Conservation (phyloP, 768 basidiomycete species). For the Coprinellus aureogranulatus region DNA sequence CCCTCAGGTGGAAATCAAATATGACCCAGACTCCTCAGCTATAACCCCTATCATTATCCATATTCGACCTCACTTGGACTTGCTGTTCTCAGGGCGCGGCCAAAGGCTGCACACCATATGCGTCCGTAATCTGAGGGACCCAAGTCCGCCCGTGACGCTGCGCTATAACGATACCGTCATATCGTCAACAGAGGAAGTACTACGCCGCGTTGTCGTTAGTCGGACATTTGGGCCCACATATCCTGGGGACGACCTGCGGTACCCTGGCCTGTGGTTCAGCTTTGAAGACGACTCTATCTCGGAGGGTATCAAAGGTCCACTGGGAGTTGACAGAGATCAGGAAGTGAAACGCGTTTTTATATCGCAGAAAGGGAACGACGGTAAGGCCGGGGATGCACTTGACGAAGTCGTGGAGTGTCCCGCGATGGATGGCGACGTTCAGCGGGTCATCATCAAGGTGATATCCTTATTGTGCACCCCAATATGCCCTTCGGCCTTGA, state of each 20-base stretch:
- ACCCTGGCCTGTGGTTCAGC: constrained; percentile 82
- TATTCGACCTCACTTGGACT: constrained; percentile 76
- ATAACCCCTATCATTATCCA: constrained; percentile 76
- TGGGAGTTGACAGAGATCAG: constrained; percentile 60
- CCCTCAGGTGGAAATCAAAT: constrained; percentile 82
- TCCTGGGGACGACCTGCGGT: constrained; percentile 68
- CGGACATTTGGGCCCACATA: constrained; percentile 83
- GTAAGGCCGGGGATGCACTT: constrained; percentile 60
- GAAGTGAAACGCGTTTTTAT: constrained; percentile 77
- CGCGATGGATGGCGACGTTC: constrained; percentile 70
- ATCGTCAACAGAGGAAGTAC: constrained; percentile 57
- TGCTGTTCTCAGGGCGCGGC: constrained; percentile 78
- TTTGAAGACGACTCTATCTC: constrained; percentile 72
- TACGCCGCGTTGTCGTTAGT: constrained; percentile 65
- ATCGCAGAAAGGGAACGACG: constrained; percentile 61
- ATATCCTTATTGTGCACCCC: background rate
- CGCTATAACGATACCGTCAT: constrained; percentile 65
- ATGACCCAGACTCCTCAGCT: constrained; percentile 67
- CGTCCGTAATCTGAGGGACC: constrained; percentile 63
- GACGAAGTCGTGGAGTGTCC: constrained; percentile 68
- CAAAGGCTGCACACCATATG: constrained; percentile 81
- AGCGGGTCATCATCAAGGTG: constrained; percentile 68
- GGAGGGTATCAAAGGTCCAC: constrained; percentile 45
- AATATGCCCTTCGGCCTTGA: too few relatives aligned
- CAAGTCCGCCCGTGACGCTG: constrained; percentile 63